Evolutionary conservation across 2,329 filamentous ascomycete genomes (phyloP).

Genomic region (Scleromitrula shiraiana): DNA sequence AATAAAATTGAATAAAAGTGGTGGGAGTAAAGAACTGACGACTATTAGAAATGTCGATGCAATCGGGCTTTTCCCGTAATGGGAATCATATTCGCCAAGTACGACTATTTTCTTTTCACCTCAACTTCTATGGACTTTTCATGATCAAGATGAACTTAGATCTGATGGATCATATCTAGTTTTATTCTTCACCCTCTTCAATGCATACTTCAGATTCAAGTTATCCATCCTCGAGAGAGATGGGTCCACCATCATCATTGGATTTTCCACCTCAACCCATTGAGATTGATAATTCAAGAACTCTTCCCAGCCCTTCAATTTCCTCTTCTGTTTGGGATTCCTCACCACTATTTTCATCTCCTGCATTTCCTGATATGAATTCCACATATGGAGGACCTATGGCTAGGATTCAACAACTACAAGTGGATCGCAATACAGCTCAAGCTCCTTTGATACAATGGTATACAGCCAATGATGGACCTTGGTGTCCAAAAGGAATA

Average conservation of each 20-base stretch:
- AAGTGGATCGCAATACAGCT: constrained; percentile 16
- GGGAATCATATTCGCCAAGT: constrained; percentile 19
- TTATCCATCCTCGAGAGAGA: constrained; percentile 21
- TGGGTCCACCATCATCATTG: constrained; percentile 22
- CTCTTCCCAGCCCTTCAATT: constrained; percentile 22
- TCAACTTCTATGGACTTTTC: background rate
- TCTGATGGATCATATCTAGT: constrained; percentile 24
- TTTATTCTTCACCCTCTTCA: constrained; percentile 18
- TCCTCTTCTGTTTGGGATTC: constrained; percentile 20
- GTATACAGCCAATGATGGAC: constrained; percentile 35
- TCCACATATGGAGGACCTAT: constrained; percentile 17
- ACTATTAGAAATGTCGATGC: constrained; percentile 21
- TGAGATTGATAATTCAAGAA: constrained; percentile 26
- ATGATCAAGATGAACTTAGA: constrained; percentile 1
- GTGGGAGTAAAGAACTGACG: constrained; percentile 11
- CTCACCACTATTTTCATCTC: constrained; percentile 7
- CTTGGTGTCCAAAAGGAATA: constrained; percentile 36
- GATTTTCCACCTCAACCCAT: constrained; percentile 24
- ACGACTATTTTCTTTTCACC: constrained; percentile 12
- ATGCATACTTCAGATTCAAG: constrained; percentile 18
- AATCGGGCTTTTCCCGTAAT: constrained; percentile 20
- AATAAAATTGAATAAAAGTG: constrained; percentile 3
- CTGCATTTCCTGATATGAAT: constrained; percentile 19
- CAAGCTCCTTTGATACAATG: constrained; percentile 30
- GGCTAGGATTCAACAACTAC: constrained; percentile 16